These are phyloP conservation scores for Metahyphopichia silvanorum DNA, from an alignment of 805 yeast species.

Conservation along the genomic window DNA sequence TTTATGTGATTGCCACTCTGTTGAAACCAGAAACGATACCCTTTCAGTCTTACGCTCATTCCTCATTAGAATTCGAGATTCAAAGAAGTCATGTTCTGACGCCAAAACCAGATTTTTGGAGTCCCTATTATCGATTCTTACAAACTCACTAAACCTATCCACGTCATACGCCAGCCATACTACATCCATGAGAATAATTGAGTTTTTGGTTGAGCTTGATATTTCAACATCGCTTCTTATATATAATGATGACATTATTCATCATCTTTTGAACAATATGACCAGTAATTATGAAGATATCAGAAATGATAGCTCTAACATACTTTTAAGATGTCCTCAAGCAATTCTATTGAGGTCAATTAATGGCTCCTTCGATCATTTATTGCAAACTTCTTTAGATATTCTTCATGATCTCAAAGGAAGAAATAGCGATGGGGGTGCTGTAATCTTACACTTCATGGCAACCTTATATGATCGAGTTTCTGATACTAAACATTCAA, in stretches of 20 bases:
- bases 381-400: not conserved
- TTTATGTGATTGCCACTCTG: conserved; percentile 56
- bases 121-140: too few relatives aligned
- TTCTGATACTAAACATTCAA: conserved; percentile 11
- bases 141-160: too few relatives aligned
- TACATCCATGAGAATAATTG: too few relatives aligned
- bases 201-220: too few relatives aligned
- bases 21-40: conserved; percentile 67
- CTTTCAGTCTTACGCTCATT: conserved; percentile 61
- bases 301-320: conserved; percentile 46
- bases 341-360: not conserved
- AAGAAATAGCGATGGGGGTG: conserved; percentile 77
- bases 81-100: too few relatives aligned
- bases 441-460: conserved; percentile 57
- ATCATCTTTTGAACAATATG: conserved; percentile 58
- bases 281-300: conserved; percentile 77
- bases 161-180: too few relatives aligned
- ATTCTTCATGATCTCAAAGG: conserved; percentile 44
- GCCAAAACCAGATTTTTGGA: too few relatives aligned
- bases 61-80: conserved; percentile 63
- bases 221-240: too few relatives aligned
- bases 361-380: too few relatives aligned
- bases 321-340: conserved; percentile 45
- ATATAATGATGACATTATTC: conserved; percentile 26
- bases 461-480: conserved; percentile 28